Evolutionary conservation across 306 rosid species (phyloP).

Genomic region (Cicer bijugum): DNA sequence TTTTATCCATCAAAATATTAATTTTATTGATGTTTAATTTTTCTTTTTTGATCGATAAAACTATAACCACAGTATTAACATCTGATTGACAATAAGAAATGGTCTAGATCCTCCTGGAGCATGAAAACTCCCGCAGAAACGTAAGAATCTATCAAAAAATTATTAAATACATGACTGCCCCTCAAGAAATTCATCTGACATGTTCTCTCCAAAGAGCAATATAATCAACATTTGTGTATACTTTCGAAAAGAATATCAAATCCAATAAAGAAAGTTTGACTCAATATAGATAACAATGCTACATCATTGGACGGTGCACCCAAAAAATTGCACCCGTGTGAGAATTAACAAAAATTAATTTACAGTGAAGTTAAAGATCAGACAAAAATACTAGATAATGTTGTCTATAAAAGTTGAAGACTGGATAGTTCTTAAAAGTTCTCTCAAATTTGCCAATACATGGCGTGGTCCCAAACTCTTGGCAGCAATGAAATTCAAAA

Average conservation of each 20-base stretch:
- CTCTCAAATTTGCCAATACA: conserved; percentile 88
- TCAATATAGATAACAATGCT: conserved; percentile 48
- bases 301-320: conserved; percentile 65
- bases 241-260: conserved; percentile 42
- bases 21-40: neutral
- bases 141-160: neutral
- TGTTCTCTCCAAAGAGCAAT: conserved; percentile 12
- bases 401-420: conserved; percentile 70
- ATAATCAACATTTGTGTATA: conserved; percentile 10
- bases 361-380: conserved; percentile 54
- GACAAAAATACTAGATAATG: conserved; percentile 47
- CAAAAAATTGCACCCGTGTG: conserved; percentile 78
- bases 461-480: conserved; percentile 94
- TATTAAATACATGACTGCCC: conserved; percentile 6
- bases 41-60: neutral
- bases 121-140: neutral
- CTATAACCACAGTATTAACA: neutral
- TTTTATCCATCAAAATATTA: neutral
- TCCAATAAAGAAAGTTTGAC: conserved; percentile 33
- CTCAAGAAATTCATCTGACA: conserved; percentile 13
- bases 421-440: conserved; percentile 81
- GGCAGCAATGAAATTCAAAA: conserved; percentile 81
- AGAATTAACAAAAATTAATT: conserved; percentile 61
- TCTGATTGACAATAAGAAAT: neutral
- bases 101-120: neutral